These are phyloP conservation scores for Boletus fagicola DNA, from an alignment of 768 basidiomycete genomes.

Conservation along the genomic window DNA sequence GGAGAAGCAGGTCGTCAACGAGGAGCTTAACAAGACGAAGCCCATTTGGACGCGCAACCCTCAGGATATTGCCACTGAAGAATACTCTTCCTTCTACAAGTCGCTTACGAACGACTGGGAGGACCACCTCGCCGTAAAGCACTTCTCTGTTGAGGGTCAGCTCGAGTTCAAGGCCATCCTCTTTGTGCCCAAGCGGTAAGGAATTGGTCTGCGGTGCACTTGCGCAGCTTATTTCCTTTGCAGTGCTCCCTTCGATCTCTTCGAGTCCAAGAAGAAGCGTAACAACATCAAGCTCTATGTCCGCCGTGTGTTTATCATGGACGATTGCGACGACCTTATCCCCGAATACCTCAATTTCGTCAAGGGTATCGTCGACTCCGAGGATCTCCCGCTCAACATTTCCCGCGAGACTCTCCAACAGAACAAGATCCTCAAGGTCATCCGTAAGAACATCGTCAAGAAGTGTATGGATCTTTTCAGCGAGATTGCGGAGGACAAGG, in stretches of 20 bases:
- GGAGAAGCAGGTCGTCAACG: conserved; percentile 81
- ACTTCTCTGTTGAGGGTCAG: conserved; percentile 99
- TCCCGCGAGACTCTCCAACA: conserved; percentile 99
- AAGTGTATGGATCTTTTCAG: conserved; percentile 92
- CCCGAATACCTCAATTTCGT: conserved; percentile 99
- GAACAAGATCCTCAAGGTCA: conserved; percentile 99
- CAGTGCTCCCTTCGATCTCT: conserved; percentile 98
- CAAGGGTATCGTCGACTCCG: conserved; percentile 99
- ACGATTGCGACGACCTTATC: conserved; percentile 98
- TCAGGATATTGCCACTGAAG: conserved; percentile 86
- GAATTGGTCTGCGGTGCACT: neutral
- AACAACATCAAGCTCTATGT: conserved; percentile 99
- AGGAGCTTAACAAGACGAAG: conserved; percentile 99
- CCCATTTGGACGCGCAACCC: conserved; percentile 99
- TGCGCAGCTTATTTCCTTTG: conserved; percentile 2
- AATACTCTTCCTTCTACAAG: conserved; percentile 98
- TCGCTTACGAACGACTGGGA: conserved; percentile 99
- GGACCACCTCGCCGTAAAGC: conserved; percentile 98
- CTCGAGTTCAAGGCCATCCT: conserved; percentile 99
- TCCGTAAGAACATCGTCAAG: conserved; percentile 99
- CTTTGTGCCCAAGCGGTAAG: conserved; percentile 92
- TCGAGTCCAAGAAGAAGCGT: conserved; percentile 99
- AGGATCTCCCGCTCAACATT: conserved; percentile 99
- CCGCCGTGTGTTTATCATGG: conserved; percentile 99
- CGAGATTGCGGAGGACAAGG: conserved; percentile 99